These are phyloP conservation scores for Cadophora luteo-olivacea DNA, from an alignment of 2,329 filamentous ascomycete genomes.

Conservation along the genomic window DNA sequence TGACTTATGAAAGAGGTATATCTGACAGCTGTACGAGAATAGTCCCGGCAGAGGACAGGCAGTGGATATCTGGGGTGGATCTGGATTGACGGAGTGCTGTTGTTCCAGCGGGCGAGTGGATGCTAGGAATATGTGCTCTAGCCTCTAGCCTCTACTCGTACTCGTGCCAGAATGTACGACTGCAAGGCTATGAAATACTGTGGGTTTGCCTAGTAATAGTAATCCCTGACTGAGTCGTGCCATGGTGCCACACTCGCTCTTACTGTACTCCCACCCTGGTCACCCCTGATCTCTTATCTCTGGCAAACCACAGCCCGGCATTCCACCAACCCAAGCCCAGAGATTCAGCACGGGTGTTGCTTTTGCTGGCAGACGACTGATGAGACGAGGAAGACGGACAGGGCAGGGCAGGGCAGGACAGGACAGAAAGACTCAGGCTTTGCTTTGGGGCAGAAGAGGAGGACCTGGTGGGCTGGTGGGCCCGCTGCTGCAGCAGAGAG, in stretches of 20 bases:
- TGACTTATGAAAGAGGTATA: constrained; percentile 1
- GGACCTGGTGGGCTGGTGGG: background rate
- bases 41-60: constrained; percentile 1
- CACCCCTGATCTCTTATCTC: constrained; percentile 23
- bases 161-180: background rate
- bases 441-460: background rate
- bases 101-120: constrained; percentile 11
- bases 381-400: background rate
- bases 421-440: background rate
- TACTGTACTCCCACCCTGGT: background rate
- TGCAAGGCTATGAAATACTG: background rate
- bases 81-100: too few species aligned
- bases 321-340: background rate
- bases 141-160: too few species aligned
- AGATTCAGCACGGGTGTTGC: constrained; percentile 16
- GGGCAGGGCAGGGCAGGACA: constrained; percentile 14
- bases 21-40: background rate
- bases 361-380: constrained; percentile 10
- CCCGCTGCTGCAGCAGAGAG: background rate
- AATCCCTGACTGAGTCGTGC: background rate
- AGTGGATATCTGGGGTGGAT: background rate
- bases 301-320: constrained; percentile 5
- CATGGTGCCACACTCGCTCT: background rate
- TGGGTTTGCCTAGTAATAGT: background rate
- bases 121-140: background rate